Evolutionary conservation across 345 rosid genomes (phyloP).

Genomic region (Luvunga scandens): DNA sequence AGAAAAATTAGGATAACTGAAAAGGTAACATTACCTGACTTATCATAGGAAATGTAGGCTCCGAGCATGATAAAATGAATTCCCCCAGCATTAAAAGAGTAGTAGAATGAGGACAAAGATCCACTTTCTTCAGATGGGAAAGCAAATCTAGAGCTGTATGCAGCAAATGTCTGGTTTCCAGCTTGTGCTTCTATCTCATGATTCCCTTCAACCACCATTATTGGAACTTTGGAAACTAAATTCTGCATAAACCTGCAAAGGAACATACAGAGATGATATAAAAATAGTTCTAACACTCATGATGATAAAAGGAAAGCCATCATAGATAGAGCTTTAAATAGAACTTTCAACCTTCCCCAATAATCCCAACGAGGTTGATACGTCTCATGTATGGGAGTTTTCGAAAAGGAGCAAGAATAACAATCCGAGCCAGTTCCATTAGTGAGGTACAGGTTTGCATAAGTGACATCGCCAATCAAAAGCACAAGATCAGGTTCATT

Average conservation of each 20-base stretch:
- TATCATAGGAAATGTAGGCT: slow-evolving; percentile 60
- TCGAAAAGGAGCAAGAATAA: slow-evolving; percentile 42
- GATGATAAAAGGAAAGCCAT: not conserved
- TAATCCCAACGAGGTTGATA: slow-evolving; percentile 99
- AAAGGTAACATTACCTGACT: slow-evolving; percentile 41
- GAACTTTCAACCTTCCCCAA: slow-evolving; percentile 77
- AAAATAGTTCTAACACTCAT: not conserved
- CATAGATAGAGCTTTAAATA: not conserved
- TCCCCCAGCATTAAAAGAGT: slow-evolving; percentile 90
- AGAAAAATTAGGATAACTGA: not conserved
- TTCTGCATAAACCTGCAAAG: slow-evolving; percentile 34
- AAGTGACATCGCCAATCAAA: slow-evolving; percentile 78
- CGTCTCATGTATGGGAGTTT: slow-evolving; percentile 47
- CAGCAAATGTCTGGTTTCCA: slow-evolving; percentile 29
- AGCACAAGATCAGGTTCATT: slow-evolving; percentile 82
- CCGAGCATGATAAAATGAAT: slow-evolving; percentile 90
- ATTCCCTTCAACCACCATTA: slow-evolving; percentile 47
- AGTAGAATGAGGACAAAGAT: slow-evolving; percentile 39
- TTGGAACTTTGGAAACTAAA: slow-evolving; percentile 27
- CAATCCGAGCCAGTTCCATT: slow-evolving; percentile 70
- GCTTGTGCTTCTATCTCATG: slow-evolving; percentile 39
- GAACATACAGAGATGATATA: not conserved
- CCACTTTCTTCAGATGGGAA: slow-evolving; percentile 38
- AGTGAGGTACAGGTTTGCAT: slow-evolving; percentile 69
- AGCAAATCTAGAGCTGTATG: slow-evolving; percentile 43